phyloP scores from a whole-genome alignment of 129 eudicot genomes.

The Flaveria sonorensis region DNA sequence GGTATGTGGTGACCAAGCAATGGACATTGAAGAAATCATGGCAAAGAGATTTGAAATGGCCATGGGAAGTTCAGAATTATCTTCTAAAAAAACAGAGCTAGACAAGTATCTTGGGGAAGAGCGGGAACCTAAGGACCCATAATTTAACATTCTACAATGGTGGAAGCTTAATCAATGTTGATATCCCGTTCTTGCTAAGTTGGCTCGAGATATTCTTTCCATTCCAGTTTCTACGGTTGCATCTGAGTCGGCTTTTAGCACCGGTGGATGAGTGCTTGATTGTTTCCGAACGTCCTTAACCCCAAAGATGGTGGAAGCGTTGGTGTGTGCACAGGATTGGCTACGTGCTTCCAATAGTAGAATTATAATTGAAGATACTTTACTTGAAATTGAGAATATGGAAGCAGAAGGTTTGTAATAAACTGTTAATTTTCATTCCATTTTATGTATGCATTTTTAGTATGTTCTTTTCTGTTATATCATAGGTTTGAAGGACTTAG shows the following conservation, averaged over 20 bases:
- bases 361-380: neutral
- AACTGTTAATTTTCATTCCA: neutral
- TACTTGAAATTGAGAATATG: neutral
- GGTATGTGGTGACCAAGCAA: neutral
- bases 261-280: neutral
- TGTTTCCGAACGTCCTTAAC: neutral
- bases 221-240: neutral
- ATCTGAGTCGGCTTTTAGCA: neutral
- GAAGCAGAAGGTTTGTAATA: neutral
- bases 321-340: neutral
- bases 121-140: neutral
- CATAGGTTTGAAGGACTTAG: neutral
- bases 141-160: neutral
- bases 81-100: neutral
- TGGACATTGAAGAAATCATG: neutral
- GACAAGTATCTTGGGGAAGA: neutral
- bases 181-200: neutral
- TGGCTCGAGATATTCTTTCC: conserved; percentile 2
- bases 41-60: neutral
- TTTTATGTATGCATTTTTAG: neutral
- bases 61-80: neutral
- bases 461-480: neutral
- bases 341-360: neutral
- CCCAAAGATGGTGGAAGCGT: neutral
- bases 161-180: neutral